Conservation (phyloP, 345 rosid genomes). For the Cardiospermum halicacabum region DNA sequence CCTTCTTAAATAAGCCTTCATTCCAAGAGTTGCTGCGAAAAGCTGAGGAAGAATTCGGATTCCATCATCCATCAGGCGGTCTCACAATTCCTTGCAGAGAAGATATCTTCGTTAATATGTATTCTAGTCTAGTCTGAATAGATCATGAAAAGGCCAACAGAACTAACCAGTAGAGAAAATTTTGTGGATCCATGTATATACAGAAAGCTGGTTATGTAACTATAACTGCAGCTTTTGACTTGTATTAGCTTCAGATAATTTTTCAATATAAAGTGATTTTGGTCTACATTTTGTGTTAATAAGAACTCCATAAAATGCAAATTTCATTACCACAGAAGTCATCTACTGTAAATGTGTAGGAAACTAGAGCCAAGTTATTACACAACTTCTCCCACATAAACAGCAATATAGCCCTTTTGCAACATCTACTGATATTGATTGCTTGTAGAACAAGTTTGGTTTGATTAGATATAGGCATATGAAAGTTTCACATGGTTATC, state of each 20-base stretch:
- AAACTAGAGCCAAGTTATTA: no score
- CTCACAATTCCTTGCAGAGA: not conserved
- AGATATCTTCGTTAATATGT: not conserved
- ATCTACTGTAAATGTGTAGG: no score
- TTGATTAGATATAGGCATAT: not conserved
- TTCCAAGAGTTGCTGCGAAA: not conserved
- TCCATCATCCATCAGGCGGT: not conserved
- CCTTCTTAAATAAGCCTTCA: not conserved
- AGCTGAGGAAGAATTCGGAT: not conserved
- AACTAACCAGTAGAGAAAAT: not conserved
- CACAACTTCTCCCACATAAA: not conserved
- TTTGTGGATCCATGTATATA: not conserved
- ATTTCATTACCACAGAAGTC: no score
- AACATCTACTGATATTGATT: not conserved
- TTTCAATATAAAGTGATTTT: no score
- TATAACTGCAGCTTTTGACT: no score
- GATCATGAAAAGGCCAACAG: not conserved
- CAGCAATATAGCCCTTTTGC: constrained; percentile 35
- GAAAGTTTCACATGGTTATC: no score
- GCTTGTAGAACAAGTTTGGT: not conserved
- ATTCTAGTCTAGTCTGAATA: not conserved
- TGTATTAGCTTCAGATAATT: no score
- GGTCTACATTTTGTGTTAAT: no score
- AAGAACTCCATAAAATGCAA: no score
- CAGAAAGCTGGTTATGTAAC: no score